These are phyloP conservation scores for Collybia nuda DNA, from an alignment of 768 basidiomycete genomes.

Conservation along the genomic window DNA sequence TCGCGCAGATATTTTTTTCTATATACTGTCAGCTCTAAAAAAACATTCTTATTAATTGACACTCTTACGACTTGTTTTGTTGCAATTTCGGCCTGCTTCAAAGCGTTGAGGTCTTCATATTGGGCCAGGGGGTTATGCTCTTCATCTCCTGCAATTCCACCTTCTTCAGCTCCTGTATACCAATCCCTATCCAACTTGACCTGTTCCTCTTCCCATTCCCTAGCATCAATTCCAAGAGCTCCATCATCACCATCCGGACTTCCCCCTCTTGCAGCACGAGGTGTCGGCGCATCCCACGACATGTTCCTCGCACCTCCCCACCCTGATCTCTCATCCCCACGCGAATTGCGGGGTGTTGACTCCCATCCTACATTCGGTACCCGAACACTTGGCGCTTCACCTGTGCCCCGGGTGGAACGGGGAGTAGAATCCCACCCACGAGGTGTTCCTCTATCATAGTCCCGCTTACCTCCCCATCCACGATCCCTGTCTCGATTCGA, in stretches of 20 bases:
- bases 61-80: constrained; percentile 68
- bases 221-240: constrained; percentile 63
- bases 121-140: constrained; percentile 92
- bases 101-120: constrained; percentile 78
- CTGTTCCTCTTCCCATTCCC: constrained; percentile 99
- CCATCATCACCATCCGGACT: constrained; percentile 72
- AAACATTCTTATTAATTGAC: neutral
- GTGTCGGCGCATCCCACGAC: constrained; percentile 85
- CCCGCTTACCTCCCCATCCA: constrained; percentile 46
- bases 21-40: constrained; percentile 3
- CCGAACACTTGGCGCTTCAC: constrained; percentile 79
- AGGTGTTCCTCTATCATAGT: constrained; percentile 25
- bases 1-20: constrained; percentile 89
- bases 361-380: constrained; percentile 95
- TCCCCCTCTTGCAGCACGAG: constrained; percentile 60
- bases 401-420: constrained; percentile 49
- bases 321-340: constrained; percentile 55
- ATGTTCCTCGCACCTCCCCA: constrained; percentile 61
- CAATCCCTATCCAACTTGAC: constrained; percentile 90
- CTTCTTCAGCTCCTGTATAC: constrained; percentile 93
- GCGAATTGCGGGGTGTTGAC: constrained; percentile 72
- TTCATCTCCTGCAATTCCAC: constrained; percentile 81
- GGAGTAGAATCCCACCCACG: constrained; percentile 62
- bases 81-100: constrained; percentile 74
- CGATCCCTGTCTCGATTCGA: constrained; percentile 71